Evolutionary conservation across 2,329 filamentous ascomycete genomes (phyloP).

Genomic region (Rugonectria rugulosa): DNA sequence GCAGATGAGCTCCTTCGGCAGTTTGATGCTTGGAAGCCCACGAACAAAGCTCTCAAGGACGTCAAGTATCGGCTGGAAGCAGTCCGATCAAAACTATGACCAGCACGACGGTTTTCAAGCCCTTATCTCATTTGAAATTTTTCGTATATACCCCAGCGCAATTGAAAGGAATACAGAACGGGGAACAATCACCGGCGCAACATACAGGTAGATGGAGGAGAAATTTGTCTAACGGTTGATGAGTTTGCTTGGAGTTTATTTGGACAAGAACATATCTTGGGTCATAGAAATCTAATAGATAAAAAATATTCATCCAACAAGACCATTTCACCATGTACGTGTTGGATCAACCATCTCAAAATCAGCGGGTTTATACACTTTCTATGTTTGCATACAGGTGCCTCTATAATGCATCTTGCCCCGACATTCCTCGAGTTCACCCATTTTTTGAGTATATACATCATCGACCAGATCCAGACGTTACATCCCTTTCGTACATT

Average conservation of each 20-base stretch:
- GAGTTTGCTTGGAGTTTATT: not conserved
- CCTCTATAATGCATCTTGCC: no score
- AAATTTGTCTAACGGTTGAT: not conserved
- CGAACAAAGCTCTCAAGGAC: constrained; percentile 90
- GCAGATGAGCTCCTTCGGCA: constrained; percentile 80
- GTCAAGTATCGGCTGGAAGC: constrained; percentile 95
- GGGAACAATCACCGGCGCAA: not conserved
- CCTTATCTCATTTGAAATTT: not conserved
- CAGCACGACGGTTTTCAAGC: not conserved
- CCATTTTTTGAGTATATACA: not conserved
- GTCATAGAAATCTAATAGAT: no score
- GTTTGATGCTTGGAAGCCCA: constrained; percentile 94
- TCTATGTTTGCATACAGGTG: no score
- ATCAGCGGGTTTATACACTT: no score
- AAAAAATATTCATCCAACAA: no score
- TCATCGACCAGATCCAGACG: not conserved
- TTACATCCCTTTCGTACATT: not conserved
- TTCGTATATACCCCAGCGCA: constrained; percentile 6
- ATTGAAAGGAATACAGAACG: constrained; percentile 10
- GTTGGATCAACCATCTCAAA: no score
- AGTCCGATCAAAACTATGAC: constrained; percentile 80
- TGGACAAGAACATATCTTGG: no score
- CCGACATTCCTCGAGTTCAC: no score
- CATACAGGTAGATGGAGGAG: constrained; percentile 1
- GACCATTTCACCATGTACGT: no score